Evolutionary conservation across 139 green algal genomes (phyloP).

Genomic region (Mesotaenium endlicherianum): DNA sequence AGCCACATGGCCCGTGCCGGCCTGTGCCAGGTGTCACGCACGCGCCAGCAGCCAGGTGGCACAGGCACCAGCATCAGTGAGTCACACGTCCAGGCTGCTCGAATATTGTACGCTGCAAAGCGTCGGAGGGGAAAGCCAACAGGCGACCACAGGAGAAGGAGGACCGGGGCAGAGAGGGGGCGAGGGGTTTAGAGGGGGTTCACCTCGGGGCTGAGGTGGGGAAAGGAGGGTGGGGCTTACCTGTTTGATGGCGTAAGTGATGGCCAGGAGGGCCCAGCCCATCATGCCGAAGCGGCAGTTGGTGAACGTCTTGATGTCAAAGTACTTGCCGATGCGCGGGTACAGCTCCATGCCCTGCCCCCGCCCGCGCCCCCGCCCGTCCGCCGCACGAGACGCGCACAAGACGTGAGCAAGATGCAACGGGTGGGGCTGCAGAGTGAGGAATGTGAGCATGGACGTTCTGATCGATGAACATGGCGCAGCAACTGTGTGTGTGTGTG

Average conservation of each 20-base stretch:
- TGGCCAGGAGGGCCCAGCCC: conserved; percentile 44
- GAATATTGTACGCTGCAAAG: too few relatives aligned
- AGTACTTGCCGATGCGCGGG: conserved; percentile 65
- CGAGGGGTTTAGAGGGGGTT: neutral
- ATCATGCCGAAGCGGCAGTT: conserved; percentile 84
- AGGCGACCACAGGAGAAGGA: neutral
- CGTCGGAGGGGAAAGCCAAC: too few relatives aligned
- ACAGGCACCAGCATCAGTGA: too few relatives aligned
- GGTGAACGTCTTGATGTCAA: conserved; percentile 81
- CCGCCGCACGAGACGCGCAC: too few relatives aligned
- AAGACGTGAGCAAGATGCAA: neutral
- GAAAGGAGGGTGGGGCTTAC: too few relatives aligned
- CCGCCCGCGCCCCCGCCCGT: neutral
- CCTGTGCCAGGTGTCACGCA: too few relatives aligned
- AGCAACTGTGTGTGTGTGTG: neutral
- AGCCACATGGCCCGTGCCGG: too few relatives aligned
- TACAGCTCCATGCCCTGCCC: conserved; percentile 71
- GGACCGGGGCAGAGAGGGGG: neutral
- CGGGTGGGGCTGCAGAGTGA: neutral
- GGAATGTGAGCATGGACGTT: neutral
- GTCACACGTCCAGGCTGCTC: too few relatives aligned
- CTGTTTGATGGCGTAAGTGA: conserved; percentile 46
- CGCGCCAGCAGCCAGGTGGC: too few relatives aligned
- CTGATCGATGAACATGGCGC: neutral
- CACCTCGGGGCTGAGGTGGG: too few relatives aligned